phyloP scores from a whole-genome alignment of 23 red algal genomes.

The Gracilaria gracilis region DNA sequence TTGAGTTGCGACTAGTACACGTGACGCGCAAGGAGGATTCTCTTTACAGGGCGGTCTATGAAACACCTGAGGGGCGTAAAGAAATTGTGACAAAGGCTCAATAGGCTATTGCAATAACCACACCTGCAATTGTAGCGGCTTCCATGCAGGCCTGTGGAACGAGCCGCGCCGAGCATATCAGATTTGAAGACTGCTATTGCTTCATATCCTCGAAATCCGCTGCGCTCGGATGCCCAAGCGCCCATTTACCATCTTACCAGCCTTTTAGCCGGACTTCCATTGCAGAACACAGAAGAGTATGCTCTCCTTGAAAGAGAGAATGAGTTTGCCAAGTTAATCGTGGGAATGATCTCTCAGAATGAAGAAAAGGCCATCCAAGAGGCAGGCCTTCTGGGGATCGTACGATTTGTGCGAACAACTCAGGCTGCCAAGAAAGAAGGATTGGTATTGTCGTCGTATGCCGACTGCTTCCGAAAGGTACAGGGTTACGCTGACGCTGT shows the following conservation, averaged over 20 bases:
- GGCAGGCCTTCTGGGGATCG: constrained; percentile 36
- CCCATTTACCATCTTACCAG: constrained; percentile 31
- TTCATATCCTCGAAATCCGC: constrained; percentile 54
- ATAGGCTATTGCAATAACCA: constrained; percentile 84
- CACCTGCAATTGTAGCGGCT: constrained; percentile 75
- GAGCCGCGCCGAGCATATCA: neutral
- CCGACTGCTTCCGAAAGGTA: constrained; percentile 44
- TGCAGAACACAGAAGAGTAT: constrained; percentile 24
- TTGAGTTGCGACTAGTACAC: constrained; percentile 55
- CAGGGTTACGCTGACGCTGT: constrained; percentile 48
- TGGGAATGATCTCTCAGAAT: constrained; percentile 54
- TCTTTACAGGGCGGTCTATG: constrained; percentile 51
- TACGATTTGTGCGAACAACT: constrained; percentile 47
- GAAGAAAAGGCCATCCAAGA: constrained; percentile 60
- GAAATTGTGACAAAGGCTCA: constrained; percentile 64
- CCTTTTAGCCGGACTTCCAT: neutral
- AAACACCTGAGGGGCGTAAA: constrained; percentile 54
- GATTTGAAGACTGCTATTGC: constrained; percentile 36
- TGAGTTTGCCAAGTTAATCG: constrained; percentile 56
- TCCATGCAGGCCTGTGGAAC: constrained; percentile 8
- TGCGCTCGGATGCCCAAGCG: constrained; percentile 48
- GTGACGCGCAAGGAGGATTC: constrained; percentile 6
- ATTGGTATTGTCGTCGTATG: constrained; percentile 42
- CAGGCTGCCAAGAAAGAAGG: constrained; percentile 28
- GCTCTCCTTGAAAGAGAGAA: constrained; percentile 35